Evolutionary conservation across 352 stramenopile genomes (phyloP).

Genomic region (Globisporangium abappressorium): DNA sequence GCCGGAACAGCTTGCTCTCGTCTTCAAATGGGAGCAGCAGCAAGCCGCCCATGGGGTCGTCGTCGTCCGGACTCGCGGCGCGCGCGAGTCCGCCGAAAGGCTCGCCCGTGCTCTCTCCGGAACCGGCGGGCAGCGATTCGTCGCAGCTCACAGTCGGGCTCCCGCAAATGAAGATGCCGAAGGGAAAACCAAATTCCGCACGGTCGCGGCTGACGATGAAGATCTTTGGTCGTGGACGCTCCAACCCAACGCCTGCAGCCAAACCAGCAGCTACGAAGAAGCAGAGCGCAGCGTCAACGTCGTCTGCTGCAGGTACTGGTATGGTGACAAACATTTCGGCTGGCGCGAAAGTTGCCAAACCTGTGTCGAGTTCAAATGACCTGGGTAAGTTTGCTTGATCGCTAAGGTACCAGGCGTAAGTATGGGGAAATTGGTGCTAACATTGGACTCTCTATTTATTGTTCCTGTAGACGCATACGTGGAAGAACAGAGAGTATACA

Average conservation of each 20-base stretch:
- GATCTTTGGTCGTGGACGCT: conserved; percentile 63
- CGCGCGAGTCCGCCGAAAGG: conserved; percentile 57
- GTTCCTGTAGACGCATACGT: conserved; percentile 22
- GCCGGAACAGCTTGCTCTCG: conserved; percentile 8
- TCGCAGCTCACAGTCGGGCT: conserved; percentile 26
- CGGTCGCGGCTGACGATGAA: conserved; percentile 74
- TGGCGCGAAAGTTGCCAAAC: conserved; percentile 43
- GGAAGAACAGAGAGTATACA: conserved; percentile 22
- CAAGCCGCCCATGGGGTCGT: conserved; percentile 1
- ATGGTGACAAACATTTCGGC: conserved; percentile 64
- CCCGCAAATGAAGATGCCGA: conserved; percentile 29
- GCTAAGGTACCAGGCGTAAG: neutral
- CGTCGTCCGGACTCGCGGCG: conserved; percentile 19
- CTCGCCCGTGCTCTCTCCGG: conserved; percentile 66
- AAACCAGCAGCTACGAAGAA: conserved; percentile 45
- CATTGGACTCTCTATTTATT: neutral
- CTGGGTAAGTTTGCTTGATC: conserved; percentile 16
- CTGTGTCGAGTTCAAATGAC: conserved; percentile 23
- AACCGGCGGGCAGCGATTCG: conserved; percentile 31
- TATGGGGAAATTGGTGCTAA: conserved; percentile 1
- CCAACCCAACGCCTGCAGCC: conserved; percentile 22
- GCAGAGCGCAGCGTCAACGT: conserved; percentile 11
- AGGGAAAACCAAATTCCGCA: conserved; percentile 69
- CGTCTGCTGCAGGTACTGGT: neutral
- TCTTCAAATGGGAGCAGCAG: conserved; percentile 10